A percentile compares a stretch with the other conserved stretches of the same genome.
These are phyloP conservation scores for Globisporangium nunn DNA, from an alignment of 352 stramenopile species.

Conservation along the genomic window DNA sequence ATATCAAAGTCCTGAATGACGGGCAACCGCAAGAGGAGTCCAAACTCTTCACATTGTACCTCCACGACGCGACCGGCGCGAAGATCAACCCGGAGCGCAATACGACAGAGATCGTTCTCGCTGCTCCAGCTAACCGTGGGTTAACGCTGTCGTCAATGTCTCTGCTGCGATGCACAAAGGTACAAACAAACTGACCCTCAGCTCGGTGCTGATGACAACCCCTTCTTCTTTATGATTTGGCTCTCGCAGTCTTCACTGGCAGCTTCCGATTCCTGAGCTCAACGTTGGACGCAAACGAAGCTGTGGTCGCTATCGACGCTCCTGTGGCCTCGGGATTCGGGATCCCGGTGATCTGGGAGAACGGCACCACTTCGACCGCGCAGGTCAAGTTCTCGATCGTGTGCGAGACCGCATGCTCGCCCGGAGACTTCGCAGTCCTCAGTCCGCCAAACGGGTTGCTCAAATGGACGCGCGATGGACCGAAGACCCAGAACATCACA, in stretches of 20 bases:
- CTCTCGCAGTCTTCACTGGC: conserved; percentile 31
- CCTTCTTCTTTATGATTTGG: too few species aligned
- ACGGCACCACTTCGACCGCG: conserved; percentile 38
- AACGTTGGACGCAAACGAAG: conserved; percentile 27
- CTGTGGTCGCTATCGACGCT: conserved; percentile 1
- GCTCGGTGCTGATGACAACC: not conserved
- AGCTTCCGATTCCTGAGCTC: conserved; percentile 47
- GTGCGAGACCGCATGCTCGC: conserved; percentile 35
- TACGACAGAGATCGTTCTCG: conserved; percentile 35
- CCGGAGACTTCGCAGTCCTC: conserved; percentile 34
- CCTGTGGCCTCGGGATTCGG: conserved; percentile 8
- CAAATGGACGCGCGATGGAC: conserved; percentile 33
- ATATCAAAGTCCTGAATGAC: conserved; percentile 60
- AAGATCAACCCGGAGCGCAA: conserved; percentile 44
- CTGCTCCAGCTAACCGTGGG: conserved; percentile 46
- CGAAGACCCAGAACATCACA: conserved; percentile 31
- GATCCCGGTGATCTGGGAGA: conserved; percentile 55
- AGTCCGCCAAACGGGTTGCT: conserved; percentile 23
- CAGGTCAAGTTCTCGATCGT: conserved; percentile 35
- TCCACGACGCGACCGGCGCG: conserved; percentile 53
- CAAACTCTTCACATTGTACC: conserved; percentile 46
- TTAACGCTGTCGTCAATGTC: not conserved
- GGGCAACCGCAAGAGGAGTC: conserved; percentile 32
- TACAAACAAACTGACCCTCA: conserved; percentile 1
- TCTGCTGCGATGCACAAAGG: not conserved